Evolutionary conservation across 2,329 filamentous ascomycete genomes (phyloP).

Genomic region (Thermoascus crustaceus): DNA sequence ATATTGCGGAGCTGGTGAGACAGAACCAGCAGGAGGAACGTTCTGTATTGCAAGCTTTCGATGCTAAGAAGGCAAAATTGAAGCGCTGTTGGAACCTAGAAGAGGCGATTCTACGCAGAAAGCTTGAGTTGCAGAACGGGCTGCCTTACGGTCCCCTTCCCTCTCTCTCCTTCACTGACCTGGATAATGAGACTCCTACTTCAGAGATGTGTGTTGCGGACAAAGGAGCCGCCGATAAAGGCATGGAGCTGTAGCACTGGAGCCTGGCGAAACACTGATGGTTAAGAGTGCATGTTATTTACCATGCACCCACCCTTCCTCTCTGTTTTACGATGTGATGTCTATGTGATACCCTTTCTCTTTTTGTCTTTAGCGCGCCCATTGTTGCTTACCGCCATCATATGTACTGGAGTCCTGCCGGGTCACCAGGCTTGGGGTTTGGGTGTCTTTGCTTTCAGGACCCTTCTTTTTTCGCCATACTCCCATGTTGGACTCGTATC

Average conservation of each 20-base stretch:
- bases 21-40: conserved; percentile 28
- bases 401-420: no score
- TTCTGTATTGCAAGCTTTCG: conserved; percentile 22
- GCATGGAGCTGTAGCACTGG: not conserved
- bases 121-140: conserved; percentile 29
- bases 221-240: conserved; percentile 8
- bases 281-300: no score
- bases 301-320: no score
- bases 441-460: no score
- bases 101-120: conserved; percentile 33
- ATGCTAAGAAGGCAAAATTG: conserved; percentile 26
- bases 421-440: no score
- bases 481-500: no score
- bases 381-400: no score
- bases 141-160: conserved; percentile 32
- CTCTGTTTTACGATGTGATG: conserved; percentile 17
- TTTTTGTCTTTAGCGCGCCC: no score
- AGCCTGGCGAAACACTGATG: not conserved
- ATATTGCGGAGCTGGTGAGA: conserved; percentile 26
- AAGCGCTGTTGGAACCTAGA: conserved; percentile 35
- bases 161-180: conserved; percentile 24
- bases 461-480: no score
- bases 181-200: conserved; percentile 19
- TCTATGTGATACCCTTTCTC: conserved; percentile 21
- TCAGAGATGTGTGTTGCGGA: conserved; percentile 22